Base-by-base conservation (phyloP, 2,329 filamentous ascomycete species). In the Sporothrix inflata region DNA sequence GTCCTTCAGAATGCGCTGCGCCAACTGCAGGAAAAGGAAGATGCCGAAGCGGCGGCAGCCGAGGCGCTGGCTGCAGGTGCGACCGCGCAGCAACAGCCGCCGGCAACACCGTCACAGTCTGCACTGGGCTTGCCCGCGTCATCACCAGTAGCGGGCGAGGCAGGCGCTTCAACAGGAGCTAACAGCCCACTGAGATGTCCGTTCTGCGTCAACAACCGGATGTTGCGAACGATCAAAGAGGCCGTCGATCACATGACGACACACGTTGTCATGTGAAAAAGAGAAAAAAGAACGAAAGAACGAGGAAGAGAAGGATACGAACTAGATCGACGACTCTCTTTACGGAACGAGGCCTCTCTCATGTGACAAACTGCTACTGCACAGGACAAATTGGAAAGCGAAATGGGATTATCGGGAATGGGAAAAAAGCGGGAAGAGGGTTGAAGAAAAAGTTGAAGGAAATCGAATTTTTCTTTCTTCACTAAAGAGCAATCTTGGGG, bases 161-260 rank as follows among this genome's bases (percentile, higher is more conserved):
- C 40, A 5, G 12, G 40, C 3, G n/a, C 34, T 4, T 21, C 55
- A 12, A 24, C 87, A 1, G 88, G 88, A 81, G 82, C 42, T 85
- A 89, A 73, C 47, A 79, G 83, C 24, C 86, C 87, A 1, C 78
- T 88, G 38, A 83, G 87, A 21, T 90, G 88, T 74, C 88, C 88
- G 0, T 90, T 88, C 75, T 90, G 88, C 74, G 84, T 90, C 47
- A 90, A 89, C 75, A 85, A 88, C 75, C 83, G 88, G 6, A 88
- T 89, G 87, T 82, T 90, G 69, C 82, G 87, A 21, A 87, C 84
- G 0, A 87, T 89, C 61, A 89, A 88, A 78, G 88, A 90, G 77
- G 86, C 88, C 4, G 87, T 90, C 3, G 88, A 90, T 78, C 88
- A 90, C 76, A 82, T 90, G 83, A 87, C 87, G 12, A 89, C 87